Conservation (phyloP, 176 grass and related monocot genomes). For the Hordeum vulgare region DNA sequence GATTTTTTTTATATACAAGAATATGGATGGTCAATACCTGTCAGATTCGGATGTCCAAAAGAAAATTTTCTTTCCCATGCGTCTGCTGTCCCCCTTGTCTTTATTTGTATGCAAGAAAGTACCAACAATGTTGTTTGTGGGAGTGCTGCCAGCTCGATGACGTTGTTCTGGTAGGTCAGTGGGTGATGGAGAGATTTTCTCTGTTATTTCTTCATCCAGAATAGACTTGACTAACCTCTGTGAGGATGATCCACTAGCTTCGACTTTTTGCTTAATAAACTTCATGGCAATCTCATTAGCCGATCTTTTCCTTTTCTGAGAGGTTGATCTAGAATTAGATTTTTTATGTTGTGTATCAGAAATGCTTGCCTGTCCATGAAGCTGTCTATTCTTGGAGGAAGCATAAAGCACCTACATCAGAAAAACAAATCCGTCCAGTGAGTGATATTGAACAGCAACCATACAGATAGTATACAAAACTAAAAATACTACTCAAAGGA, state of each 20-base stretch:
- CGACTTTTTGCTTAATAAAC: constrained; percentile 14
- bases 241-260: constrained; percentile 6
- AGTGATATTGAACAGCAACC: not conserved
- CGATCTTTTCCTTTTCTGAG: constrained; percentile 56
- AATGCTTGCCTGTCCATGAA: not conserved
- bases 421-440: constrained; percentile 1
- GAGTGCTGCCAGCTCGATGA: not conserved
- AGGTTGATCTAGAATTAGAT: constrained; percentile 20
- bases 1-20: not conserved
- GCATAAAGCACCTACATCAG: constrained; percentile 62
- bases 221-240: not conserved
- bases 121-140: not conserved
- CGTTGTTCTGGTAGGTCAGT: not conserved
- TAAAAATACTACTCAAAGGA: not conserved
- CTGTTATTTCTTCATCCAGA: constrained; percentile 9
- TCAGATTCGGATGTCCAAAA: constrained; percentile 61
- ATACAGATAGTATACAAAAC: not conserved
- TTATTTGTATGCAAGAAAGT: not conserved
- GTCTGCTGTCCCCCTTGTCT: not conserved
- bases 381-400: constrained; percentile 24
- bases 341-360: constrained; percentile 18
- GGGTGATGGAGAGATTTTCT: constrained; percentile 7
- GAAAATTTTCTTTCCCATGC: constrained; percentile 41
- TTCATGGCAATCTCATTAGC: constrained; percentile 15
- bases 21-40: constrained; percentile 45